Percentiles rank a stretch among this genome's conserved stretches.
phyloP scores from a whole-genome alignment of 2,329 filamentous ascomycete genomes.

The Sphaerulina populicola region DNA sequence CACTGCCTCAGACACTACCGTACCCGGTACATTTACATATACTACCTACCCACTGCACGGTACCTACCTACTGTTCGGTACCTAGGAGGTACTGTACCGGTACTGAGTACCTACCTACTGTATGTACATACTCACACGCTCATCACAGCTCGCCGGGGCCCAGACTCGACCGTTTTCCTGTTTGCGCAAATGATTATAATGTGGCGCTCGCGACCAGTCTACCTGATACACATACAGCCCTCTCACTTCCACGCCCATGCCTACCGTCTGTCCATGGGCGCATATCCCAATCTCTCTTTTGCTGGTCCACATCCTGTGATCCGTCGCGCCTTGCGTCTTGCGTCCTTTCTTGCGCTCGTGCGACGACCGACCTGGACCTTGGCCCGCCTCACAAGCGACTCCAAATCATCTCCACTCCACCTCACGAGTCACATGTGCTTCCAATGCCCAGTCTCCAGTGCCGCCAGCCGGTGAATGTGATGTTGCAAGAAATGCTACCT shows the following conservation, averaged over 20 bases:
- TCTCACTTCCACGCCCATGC: neutral
- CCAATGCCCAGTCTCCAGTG: neutral
- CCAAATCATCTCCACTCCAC: neutral
- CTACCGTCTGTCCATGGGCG: too few species aligned
- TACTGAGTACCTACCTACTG: neutral
- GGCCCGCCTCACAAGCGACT: constrained; percentile 1
- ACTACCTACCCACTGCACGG: too few species aligned
- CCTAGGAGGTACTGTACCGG: too few species aligned
- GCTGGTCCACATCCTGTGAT: neutral
- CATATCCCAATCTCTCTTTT: neutral
- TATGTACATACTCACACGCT: too few species aligned
- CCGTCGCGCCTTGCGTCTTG: neutral
- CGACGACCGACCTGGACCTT: neutral
- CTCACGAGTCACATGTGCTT: neutral
- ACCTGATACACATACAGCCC: neutral
- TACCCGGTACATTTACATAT: too few species aligned
- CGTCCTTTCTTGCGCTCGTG: neutral
- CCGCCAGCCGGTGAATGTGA: neutral
- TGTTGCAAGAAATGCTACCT: neutral
- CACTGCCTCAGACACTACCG: too few species aligned
- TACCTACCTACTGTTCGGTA: neutral
- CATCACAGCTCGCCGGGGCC: too few species aligned
- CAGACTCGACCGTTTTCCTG: too few species aligned
- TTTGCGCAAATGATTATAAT: too few species aligned
- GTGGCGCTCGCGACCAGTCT: neutral